Evolutionary conservation across 192 early-diverging fungal species (phyloP).

Genomic region (Backusella sp.): DNA sequence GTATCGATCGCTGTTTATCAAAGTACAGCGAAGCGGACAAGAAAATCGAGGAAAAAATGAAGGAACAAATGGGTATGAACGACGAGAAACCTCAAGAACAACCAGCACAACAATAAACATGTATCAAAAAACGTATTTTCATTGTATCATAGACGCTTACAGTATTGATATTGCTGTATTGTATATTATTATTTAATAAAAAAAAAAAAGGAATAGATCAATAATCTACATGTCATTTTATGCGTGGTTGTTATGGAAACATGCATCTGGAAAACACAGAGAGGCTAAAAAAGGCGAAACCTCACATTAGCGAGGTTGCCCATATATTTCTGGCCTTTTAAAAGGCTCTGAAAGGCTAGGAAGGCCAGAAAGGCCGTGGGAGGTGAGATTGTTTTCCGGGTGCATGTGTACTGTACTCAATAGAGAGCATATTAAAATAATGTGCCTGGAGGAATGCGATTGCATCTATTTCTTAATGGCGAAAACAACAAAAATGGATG

Average conservation of each 20-base stretch:
- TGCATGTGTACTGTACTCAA: too few relatives aligned
- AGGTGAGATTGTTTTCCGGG: too few relatives aligned
- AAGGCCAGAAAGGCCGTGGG: too few relatives aligned
- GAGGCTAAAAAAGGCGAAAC: too few relatives aligned
- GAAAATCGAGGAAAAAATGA: constrained; percentile 77
- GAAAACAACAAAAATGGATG: too few relatives aligned
- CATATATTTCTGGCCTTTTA: too few relatives aligned
- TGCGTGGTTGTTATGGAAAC: not conserved
- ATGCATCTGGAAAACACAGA: too few relatives aligned
- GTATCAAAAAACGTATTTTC: not conserved
- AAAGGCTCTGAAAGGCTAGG: too few relatives aligned
- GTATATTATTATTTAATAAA: not conserved
- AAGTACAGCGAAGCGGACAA: constrained; percentile 89
- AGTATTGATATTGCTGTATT: not conserved
- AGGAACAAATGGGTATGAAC: constrained; percentile 41
- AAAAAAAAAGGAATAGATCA: not conserved
- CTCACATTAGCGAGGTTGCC: too few relatives aligned
- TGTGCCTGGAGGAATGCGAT: too few relatives aligned
- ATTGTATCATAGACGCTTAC: not conserved
- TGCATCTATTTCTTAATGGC: too few relatives aligned
- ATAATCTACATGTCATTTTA: not conserved
- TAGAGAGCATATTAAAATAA: too few relatives aligned
- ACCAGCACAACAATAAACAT: constrained; percentile 4
- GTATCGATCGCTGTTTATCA: constrained; percentile 84
- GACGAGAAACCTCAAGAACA: not conserved